These are phyloP conservation scores for Paragyromitra xinjiangensis DNA, from an alignment of 495 filamentous ascomycete genomes.

Conservation along the genomic window DNA sequence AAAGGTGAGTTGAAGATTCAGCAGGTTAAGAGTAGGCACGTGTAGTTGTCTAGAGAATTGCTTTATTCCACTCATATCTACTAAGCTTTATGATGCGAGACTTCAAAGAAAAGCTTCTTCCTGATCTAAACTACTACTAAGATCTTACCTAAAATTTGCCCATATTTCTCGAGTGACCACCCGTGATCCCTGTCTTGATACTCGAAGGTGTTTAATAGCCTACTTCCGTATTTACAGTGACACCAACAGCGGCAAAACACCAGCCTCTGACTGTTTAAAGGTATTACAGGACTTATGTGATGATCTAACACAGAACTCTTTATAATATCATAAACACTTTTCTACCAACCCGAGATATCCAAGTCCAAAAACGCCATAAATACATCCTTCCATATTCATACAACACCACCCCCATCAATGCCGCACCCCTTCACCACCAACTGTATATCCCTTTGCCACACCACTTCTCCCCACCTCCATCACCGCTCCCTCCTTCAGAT, in stretches of 20 bases:
- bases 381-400: not conserved
- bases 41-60: too few relatives aligned
- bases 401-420: slow-evolving; percentile 14
- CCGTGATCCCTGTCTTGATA: not conserved
- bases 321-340: not conserved
- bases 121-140: too few relatives aligned
- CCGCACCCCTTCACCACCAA: slow-evolving; percentile 64
- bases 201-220: not conserved
- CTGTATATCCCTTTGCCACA: slow-evolving; percentile 87
- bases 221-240: not conserved
- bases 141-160: not conserved
- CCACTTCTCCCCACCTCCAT: slow-evolving; percentile 88
- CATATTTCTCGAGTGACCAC: not conserved
- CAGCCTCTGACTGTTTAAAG: not conserved
- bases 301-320: not conserved
- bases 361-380: slow-evolving; percentile 21
- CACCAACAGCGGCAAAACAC: not conserved
- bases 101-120: too few relatives aligned
- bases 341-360: not conserved
- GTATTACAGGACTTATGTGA: not conserved
- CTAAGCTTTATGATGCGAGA: too few relatives aligned
- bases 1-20: too few relatives aligned
- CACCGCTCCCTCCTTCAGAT: slow-evolving; percentile 60
- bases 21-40: too few relatives aligned
- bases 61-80: too few relatives aligned